phyloP scores from a whole-genome alignment of 2,329 filamentous ascomycete genomes.

The Colletotrichum sansevieriae region DNA sequence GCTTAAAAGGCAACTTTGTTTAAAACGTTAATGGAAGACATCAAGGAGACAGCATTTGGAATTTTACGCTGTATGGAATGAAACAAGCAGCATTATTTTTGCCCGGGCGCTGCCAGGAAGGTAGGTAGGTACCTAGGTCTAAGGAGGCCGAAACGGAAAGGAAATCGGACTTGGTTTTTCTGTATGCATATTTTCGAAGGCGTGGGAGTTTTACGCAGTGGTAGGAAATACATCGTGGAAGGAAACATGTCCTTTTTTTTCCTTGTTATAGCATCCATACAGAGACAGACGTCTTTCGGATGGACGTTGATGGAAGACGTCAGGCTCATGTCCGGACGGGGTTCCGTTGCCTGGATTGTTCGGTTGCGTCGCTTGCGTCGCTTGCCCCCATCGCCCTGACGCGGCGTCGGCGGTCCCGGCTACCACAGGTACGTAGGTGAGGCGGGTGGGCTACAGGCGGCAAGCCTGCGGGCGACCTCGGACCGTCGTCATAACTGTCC shows the following conservation, averaged over 20 bases:
- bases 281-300: not conserved
- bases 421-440: not conserved
- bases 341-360: no score
- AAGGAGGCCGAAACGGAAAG: not conserved
- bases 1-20: not conserved
- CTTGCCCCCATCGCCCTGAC: not conserved
- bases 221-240: slow-evolving; percentile 11
- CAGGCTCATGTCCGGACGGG: not conserved
- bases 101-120: not conserved
- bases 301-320: not conserved
- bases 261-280: not conserved
- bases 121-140: not conserved
- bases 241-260: not conserved
- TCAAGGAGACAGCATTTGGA: slow-evolving; percentile 16
- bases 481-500: slow-evolving; percentile 5
- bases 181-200: slow-evolving; percentile 23
- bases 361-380: no score
- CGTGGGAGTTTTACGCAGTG: not conserved
- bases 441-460: not conserved
- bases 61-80: slow-evolving; percentile 18
- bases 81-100: slow-evolving; percentile 7
- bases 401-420: not conserved
- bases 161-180: not conserved
- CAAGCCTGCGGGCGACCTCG: not conserved
- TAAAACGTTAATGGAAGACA: slow-evolving; percentile 17